Percentiles rank a stretch among this genome's conserved stretches.
Conservation (phyloP, 257 asterid species). For the Solanum dulcamara region DNA sequence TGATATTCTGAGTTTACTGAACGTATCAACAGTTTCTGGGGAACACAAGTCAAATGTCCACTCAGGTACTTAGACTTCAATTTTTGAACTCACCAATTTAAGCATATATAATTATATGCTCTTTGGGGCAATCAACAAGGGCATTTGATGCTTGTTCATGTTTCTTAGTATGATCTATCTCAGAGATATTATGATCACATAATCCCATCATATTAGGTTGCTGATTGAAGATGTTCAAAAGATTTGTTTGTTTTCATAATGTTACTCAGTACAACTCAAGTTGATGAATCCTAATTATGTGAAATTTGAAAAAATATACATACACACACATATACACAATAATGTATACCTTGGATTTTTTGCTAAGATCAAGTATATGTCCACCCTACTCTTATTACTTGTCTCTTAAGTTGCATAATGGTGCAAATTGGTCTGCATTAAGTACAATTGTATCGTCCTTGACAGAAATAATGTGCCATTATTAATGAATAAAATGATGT, state of each 20-base stretch:
- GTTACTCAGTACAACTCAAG: background rate
- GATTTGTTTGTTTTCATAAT: background rate
- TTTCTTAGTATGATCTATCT: background rate
- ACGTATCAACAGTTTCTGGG: slow-evolving; percentile 36
- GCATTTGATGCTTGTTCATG: background rate
- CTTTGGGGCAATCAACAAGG: background rate
- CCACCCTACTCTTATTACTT: background rate
- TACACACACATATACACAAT: background rate
- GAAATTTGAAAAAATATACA: background rate
- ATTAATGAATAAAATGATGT: background rate
- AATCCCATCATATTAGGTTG: background rate
- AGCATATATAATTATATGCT: background rate
- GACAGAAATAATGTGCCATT: background rate
- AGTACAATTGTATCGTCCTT: background rate
- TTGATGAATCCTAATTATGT: background rate
- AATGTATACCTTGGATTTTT: background rate
- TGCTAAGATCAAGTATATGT: background rate
- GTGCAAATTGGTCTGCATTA: background rate
- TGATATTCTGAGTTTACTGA: slow-evolving; percentile 72
- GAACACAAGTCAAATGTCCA: slow-evolving; percentile 22
- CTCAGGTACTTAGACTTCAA: slow-evolving; percentile 29
- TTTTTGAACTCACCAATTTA: background rate
- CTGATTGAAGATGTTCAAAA: background rate
- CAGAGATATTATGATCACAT: background rate
- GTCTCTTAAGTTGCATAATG: background rate